These are phyloP conservation scores for Penicillium samsonianum DNA, from an alignment of 495 filamentous ascomycete genomes.

Conservation along the genomic window DNA sequence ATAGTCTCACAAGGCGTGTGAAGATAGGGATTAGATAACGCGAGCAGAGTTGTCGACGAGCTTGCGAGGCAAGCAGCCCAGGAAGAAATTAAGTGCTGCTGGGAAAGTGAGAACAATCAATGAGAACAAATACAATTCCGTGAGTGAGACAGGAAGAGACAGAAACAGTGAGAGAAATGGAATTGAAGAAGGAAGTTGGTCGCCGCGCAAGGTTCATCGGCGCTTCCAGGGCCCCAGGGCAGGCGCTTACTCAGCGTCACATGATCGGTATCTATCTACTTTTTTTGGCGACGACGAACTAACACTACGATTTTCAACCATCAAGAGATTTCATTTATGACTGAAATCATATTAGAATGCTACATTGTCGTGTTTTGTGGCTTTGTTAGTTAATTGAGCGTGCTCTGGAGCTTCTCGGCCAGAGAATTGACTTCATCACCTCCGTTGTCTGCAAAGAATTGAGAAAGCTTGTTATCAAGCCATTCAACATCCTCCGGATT, in stretches of 20 bases:
- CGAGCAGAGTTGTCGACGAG: conserved; percentile 10
- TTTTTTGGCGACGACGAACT: neutral
- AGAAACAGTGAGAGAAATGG: conserved; percentile 18
- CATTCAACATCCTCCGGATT: conserved; percentile 65
- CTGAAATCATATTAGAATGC: neutral
- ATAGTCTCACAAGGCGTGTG: conserved; percentile 15
- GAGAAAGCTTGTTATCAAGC: conserved; percentile 60
- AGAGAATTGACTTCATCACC: conserved; percentile 8
- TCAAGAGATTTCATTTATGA: neutral
- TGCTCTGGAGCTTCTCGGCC: conserved; percentile 12
- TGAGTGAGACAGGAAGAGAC: neutral
- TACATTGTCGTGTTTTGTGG: neutral
- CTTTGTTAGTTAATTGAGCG: conserved; percentile 8
- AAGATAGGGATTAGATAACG: conserved; percentile 33
- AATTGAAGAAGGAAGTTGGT: conserved; percentile 7
- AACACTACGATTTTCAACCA: neutral
- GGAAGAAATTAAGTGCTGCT: neutral
- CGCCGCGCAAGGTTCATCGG: conserved; percentile 14
- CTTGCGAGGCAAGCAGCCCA: neutral
- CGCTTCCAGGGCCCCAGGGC: conserved; percentile 17
- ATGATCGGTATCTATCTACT: conserved; percentile 11
- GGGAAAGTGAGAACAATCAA: neutral
- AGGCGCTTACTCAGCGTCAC: conserved; percentile 23
- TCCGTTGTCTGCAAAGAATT: conserved; percentile 45
- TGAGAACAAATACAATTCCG: conserved; percentile 1